Base-by-base conservation (phyloP, 1,284 basidiomycete genomes). In the Tylopilus sp. region DNA sequence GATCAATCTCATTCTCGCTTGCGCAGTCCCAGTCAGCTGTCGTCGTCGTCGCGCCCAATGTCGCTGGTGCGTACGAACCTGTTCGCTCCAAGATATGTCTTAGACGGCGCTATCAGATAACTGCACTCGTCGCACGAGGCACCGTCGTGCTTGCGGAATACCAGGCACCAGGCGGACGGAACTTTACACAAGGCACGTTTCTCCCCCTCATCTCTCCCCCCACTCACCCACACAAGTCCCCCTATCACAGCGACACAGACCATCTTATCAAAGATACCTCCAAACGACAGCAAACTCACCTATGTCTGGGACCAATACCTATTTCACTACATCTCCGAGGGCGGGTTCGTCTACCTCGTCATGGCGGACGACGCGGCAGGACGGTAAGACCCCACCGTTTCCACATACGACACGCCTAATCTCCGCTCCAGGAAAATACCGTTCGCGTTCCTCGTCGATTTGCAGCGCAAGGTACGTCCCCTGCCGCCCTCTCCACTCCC, bases 241-340 rank as follows among this genome's bases (percentile, higher is more conserved):
- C 39, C 39, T 11, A 39, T 47, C 55, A 21, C 61, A 82, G 95
- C 96, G 15, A 91, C 90, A 7, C 86, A 93, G 60, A 92, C 89
- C 0, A 97, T 98, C 58, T 76, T 99, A 13, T 88, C 86, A 36
- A 96, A 96, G 75, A 97, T 98, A 63, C 92, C 94, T 1, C 91
- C 91, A 2, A 91, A 92, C 65, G 86, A 97, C 69, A 90, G 89
- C 67, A 97, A 97, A 70, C 78, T 98, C 47, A 96, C 92, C 30
- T 97, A 96, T 74, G 91, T 90, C 44, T 94, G 92, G 92, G 92
- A 97, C 66, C 86, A 95, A 70, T 96, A 92, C 66, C 77, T 97
- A 25, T 97, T 98, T 65, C 96, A 99, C 72, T 98, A 98, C 71
- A 80, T 96, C 54, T 89, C 89, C 9, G 89, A 92, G 54, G 84